Base-by-base conservation (phyloP, 2,329 filamentous ascomycete species). In the Xylariaceae sp. region DNA sequence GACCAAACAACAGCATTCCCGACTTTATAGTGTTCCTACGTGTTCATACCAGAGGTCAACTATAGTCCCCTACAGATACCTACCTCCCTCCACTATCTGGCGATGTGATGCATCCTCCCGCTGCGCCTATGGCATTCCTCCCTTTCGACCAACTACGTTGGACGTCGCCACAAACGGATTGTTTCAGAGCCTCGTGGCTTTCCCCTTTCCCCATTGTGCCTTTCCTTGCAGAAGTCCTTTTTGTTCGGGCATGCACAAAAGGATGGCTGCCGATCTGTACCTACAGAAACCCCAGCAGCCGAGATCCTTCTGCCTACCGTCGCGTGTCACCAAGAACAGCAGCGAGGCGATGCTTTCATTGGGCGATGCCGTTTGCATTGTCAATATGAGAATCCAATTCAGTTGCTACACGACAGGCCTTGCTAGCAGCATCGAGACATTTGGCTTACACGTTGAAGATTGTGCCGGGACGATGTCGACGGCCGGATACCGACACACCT, bases 311-410 rank as follows among this genome's bases (percentile, higher is more conserved):
- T 47, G 54, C 50, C 54, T 51, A 32, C 62, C 60, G 57, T 57
- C 50, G 49, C 54, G 56, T 62, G 63, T 65, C 59, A 57, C 60
- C 56, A 54, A 40, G 47, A 55, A 42, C 56, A 54, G 40, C 53
- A 32, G 46, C 31, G 34, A 51, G 29, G 40, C 50, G 7, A 11
- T 43, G 37, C 55, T 57, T 56, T 57, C 59, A 64, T 65, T 68
- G 64, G 62, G 59, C 48, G 59, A n/a, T 50, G 56, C 63, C 62
- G 65, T 67, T 68, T 67, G 64, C 60, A 64, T 57, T 47, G 50
- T 54, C 47, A 48, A 57, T 59, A 51, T 46, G 52, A 41, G 42
- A 53, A 63, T 60, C 62, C 61, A 64, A 56, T 59, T 60, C 59
- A 58, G 59, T 65, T 56, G 65, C 62, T 63, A 62, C 63, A 67